Conservation (phyloP, 176 grass and related monocot genomes). For the Oryza brachyantha region DNA sequence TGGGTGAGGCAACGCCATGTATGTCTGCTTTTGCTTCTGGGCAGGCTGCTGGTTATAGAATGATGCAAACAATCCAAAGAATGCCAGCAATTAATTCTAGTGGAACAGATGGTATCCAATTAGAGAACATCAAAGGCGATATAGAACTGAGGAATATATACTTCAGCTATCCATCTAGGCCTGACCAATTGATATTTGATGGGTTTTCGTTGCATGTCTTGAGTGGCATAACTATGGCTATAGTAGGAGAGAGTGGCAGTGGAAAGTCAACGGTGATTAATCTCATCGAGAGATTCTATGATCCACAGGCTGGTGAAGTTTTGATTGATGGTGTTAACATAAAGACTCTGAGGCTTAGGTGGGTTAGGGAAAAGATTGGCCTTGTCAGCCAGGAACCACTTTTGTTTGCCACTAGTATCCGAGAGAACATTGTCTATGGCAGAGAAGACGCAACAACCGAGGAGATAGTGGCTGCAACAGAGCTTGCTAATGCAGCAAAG, state of each 20-base stretch:
- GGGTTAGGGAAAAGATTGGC: conserved; percentile 26
- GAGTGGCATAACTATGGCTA: conserved; percentile 30
- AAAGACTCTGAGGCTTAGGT: conserved; percentile 21
- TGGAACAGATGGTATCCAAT: background rate
- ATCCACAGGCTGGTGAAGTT: conserved; percentile 29
- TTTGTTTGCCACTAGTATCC: conserved; percentile 33
- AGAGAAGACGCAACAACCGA: conserved; percentile 33
- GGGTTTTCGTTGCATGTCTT: conserved; percentile 20
- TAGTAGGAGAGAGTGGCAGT: conserved; percentile 33
- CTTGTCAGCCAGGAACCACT: conserved; percentile 38
- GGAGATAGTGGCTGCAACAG: conserved; percentile 26
- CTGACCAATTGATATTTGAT: conserved; percentile 22
- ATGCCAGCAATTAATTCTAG: conserved; percentile 27
- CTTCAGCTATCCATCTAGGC: conserved; percentile 39
- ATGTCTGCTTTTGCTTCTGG: conserved; percentile 17
- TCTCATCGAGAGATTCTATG: conserved; percentile 33
- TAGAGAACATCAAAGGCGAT: conserved; percentile 14
- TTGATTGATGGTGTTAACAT: conserved; percentile 35
- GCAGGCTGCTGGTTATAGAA: conserved; percentile 26
- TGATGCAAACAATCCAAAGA: conserved; percentile 27
- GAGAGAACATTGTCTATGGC: conserved; percentile 35
- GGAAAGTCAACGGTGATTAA: conserved; percentile 36
- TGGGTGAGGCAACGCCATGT: conserved; percentile 15
- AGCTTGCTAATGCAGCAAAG: conserved; percentile 29
- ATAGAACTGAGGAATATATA: conserved; percentile 34